Base-by-base conservation (phyloP, 1,284 basidiomycete species). In the Ustilago trichophora region DNA sequence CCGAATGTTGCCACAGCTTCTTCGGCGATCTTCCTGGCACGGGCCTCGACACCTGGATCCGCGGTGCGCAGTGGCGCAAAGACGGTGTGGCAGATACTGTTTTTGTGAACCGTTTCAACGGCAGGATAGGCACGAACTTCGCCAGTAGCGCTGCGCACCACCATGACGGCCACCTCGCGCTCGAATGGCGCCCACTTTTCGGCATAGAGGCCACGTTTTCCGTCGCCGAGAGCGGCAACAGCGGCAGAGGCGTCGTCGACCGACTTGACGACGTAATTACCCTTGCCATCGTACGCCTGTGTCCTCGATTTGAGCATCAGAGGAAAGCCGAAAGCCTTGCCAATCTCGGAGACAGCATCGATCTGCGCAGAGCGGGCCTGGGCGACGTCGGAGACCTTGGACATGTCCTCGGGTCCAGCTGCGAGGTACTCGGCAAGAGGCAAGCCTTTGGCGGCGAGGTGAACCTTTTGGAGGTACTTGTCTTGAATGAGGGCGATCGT, bases 241-340 rank as follows among this genome's bases (percentile, higher is more conserved):
- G 92, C 92, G 12, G 87, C 84, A 12, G 63, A 33, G 3, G 86
- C 86, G 49, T 90, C 85, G 13, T 87, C 84, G 4, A 76, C 71
- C 5, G 82, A 80, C 52, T 86, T 86, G 37, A 98, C 82, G 19
- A 90, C 89, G 75, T 87, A 94, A 82, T 99, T 99, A 4, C 95
- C 95, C 63, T 92, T 86, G 6, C 96, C 95, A 78, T 99, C 96
- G 82, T 98, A 99, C 0, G 94, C 96, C 56, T 95, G 85, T 3
- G 92, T 96, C 22, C 93, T 86, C 53, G 90, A 92, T 83, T 99
- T 99, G 73, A 99, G 87, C 95, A 98, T 97, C 48, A 98, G 83
- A 1, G 96, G 95, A 16, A 93, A 85, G 4, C 93, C 93, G 11
- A 96, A 85, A 40, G 82, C 81, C 5, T 73, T 41, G 9, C 51